Evolutionary conservation across 73 alveolate species (phyloP).

Genomic region (Paramecium tetraurelia): DNA sequence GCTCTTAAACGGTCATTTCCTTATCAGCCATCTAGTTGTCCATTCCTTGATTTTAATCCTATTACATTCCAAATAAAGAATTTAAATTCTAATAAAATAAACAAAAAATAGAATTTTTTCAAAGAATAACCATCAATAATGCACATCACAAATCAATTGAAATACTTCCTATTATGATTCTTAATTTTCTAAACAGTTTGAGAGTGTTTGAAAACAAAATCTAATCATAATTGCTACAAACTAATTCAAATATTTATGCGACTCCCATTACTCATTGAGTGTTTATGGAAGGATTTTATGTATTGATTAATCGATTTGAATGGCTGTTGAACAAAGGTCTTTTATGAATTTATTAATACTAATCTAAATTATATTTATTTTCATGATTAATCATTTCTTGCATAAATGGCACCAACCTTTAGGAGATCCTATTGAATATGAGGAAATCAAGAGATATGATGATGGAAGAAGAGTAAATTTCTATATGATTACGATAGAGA

Average conservation of each 20-base stretch:
- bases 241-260: too few species aligned
- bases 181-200: too few species aligned
- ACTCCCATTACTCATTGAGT: too few species aligned
- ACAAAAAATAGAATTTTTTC: too few species aligned
- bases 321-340: not conserved
- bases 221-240: too few species aligned
- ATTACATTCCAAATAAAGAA: not conserved
- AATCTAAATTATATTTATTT: not conserved
- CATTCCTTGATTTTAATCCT: not conserved
- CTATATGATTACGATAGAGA: not conserved
- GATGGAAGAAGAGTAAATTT: slow-evolving; percentile 15
- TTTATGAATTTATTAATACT: not conserved
- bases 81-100: not conserved
- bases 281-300: too few species aligned
- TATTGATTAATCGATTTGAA: not conserved
- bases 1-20: not conserved
- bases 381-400: not conserved
- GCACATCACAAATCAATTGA: not conserved
- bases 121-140: not conserved
- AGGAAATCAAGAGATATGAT: not conserved
- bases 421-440: not conserved
- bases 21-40: not conserved
- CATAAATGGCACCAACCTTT: not conserved
- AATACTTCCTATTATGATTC: not conserved
- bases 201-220: not conserved